Evolutionary conservation across 2,329 filamentous ascomycete species (phyloP), one percentile per base, ranked within the genome.

Genomic region (Shiraia bambusicola): DNA sequence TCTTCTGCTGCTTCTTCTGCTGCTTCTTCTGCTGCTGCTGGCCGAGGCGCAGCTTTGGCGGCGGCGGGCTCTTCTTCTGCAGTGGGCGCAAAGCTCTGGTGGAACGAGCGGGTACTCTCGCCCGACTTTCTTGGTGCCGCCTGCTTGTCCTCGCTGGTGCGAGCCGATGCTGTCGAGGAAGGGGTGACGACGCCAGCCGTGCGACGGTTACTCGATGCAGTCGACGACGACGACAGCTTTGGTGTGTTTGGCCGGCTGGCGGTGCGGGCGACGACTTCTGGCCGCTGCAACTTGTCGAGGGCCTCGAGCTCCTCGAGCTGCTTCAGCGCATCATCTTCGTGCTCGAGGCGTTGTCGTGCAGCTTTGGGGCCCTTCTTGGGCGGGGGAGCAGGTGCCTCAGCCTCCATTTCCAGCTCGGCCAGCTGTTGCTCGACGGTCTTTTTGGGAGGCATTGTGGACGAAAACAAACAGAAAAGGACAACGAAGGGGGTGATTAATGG

Each of bases 221-320:
- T 72, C 22, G 64, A 65, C 28, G 72, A 75, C 32, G 73, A 73
- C 43, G 74, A 76, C 44, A 76, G 68, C 55, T 88, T 86, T 28
- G 92, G 93, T 1, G 92, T 97, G 59, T 88, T 85, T 12, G 92
- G 88, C 34, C 91, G 83, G 35, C 67, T 70, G 17, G 50, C 83
- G 83, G 48, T 75, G 62, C 24, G 87, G 79, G 61, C 84, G 76
- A 61, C 84, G 76, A 66, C 87, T 34, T 65, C 61, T 14, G 63
- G 59, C 8, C 83, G 39, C 81, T 78, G 58, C 82, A 61, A 59
- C 51, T 67, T 69, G 17, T 63, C 65, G 2, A 69, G 56, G 2
- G 61, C 62, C 42, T 69, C 88, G 30, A 95, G 81, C 56, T 84
- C 84, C 67, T 94, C 88, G 47, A 97, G 81, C 58, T 96, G 91